A percentile compares a stretch with the other conserved stretches of the same genome.
Conservation (phyloP, 495 filamentous ascomycete genomes). For the Tricharina praecox region DNA sequence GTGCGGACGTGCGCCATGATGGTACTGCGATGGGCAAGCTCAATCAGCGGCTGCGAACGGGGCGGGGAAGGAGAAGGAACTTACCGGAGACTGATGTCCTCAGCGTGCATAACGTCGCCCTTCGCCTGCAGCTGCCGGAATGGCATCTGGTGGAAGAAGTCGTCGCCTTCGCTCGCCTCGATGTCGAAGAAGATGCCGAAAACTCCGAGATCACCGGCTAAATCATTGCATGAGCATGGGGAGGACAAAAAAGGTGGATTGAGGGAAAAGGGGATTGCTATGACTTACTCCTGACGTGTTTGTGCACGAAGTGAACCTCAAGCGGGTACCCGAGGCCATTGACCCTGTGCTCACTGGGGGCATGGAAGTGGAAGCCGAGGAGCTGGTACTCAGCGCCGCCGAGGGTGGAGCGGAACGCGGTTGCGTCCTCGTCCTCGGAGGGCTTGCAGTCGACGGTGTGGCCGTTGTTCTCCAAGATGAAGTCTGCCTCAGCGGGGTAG, state of each 20-base stretch:
- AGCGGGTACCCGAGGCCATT: conserved; percentile 35
- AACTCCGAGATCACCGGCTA: conserved; percentile 32
- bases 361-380: conserved; percentile 53
- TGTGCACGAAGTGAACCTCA: conserved; percentile 52
- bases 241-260: conserved; percentile 1
- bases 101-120: not conserved
- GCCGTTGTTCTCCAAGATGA: conserved; percentile 16
- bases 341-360: conserved; percentile 48
- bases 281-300: too few species aligned
- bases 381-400: conserved; percentile 35
- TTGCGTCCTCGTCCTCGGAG: conserved; percentile 12
- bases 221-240: too few species aligned
- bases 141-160: not conserved
- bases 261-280: too few species aligned
- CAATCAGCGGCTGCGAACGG: too few species aligned
- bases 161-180: conserved; percentile 21
- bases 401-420: conserved; percentile 18
- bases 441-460: conserved; percentile 20
- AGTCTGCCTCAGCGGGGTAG: conserved; percentile 6
- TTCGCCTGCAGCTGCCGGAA: not conserved
- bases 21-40: conserved; percentile 27
- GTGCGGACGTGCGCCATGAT: conserved; percentile 5
- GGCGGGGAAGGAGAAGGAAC: too few species aligned
- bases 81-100: conserved; percentile 1
- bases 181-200: conserved; percentile 45